Evolutionary conservation across 495 filamentous ascomycete genomes (phyloP).

Genomic region (Hyaloscypha finlandica): DNA sequence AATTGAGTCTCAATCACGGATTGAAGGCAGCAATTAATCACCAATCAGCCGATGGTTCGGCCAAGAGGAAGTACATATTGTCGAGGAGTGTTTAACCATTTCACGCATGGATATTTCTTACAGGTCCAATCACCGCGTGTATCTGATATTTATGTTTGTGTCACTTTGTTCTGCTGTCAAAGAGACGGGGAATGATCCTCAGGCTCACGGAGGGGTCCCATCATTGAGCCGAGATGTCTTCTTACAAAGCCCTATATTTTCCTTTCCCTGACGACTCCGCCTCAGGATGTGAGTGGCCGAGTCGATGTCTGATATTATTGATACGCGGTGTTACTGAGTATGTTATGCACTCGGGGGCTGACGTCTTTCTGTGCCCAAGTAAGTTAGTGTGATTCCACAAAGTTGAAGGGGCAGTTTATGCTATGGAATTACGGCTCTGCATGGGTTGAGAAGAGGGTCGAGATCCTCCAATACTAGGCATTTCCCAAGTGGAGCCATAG

Average conservation of each 20-base stretch:
- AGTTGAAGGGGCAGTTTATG: background rate
- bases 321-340: background rate
- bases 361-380: too few species aligned
- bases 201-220: background rate
- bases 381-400: too few species aligned
- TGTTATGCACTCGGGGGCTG: background rate
- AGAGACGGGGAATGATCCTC: background rate
- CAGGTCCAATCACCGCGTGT: background rate
- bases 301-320: background rate
- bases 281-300: background rate
- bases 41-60: background rate
- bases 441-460: background rate
- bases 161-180: background rate
- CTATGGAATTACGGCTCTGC: background rate
- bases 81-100: background rate
- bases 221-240: background rate
- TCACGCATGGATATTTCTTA: background rate
- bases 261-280: background rate
- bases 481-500: constrained; percentile 1
- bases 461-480: background rate
- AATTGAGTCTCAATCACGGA: background rate
- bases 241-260: background rate
- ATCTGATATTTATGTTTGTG: background rate
- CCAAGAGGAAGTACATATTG: background rate
- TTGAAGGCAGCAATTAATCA: background rate